A percentile compares a stretch with the other conserved stretches of the same genome.
Evolutionary conservation across 441 rosid species (phyloP).

Genomic region (Geranium incanum): DNA sequence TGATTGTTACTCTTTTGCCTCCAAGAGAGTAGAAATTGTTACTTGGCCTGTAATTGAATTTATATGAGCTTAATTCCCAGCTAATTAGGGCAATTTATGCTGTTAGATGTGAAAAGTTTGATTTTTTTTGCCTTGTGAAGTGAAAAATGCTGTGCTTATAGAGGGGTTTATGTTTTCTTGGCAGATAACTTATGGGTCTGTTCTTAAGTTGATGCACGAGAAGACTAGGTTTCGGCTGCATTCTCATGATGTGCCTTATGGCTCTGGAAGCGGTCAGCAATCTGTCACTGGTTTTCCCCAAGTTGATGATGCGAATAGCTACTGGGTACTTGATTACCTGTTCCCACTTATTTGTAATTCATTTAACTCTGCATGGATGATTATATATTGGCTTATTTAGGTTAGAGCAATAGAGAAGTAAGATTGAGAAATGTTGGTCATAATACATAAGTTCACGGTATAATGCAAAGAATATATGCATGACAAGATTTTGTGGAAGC

Average conservation of each 20-base stretch:
- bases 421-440: not conserved
- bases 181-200: slow-evolving; percentile 81
- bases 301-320: slow-evolving; percentile 86
- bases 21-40: not conserved
- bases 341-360: not conserved
- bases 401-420: not conserved
- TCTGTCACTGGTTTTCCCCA: slow-evolving; percentile 84
- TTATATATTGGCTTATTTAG: not conserved
- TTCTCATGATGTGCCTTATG: slow-evolving; percentile 96
- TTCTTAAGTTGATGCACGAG: slow-evolving; percentile 87
- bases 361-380: not conserved
- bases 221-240: slow-evolving; percentile 69
- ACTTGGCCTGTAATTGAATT: not conserved
- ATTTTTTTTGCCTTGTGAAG: not conserved
- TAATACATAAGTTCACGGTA: not conserved
- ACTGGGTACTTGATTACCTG: slow-evolving; percentile 53
- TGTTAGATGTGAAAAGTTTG: no score
- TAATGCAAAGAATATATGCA: not conserved
- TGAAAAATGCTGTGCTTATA: not conserved
- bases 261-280: slow-evolving; percentile 97
- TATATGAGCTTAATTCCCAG: not conserved
- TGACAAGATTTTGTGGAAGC: not conserved
- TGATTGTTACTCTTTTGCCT: not conserved
- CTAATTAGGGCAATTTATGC: not conserved
- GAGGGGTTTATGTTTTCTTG: not conserved